phyloP scores from a whole-genome alignment of 2,329 filamentous ascomycete genomes.

The Paraconiothyrium brasiliense region DNA sequence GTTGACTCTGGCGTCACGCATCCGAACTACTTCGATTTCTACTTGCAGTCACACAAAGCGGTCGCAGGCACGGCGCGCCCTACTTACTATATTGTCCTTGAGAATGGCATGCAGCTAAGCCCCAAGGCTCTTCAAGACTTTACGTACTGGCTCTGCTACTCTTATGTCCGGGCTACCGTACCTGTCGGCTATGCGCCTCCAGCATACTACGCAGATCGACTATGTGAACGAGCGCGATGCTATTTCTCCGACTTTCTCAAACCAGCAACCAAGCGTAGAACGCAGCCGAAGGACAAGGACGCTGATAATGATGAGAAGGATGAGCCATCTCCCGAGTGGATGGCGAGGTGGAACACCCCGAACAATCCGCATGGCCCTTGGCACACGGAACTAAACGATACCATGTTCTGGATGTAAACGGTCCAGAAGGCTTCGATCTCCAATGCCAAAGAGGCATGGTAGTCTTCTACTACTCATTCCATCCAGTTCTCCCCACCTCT shows the following conservation, averaged over 20 bases:
- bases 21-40: conserved; percentile 46
- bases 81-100: conserved; percentile 46
- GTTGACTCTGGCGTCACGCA: conserved; percentile 42
- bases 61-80: conserved; percentile 43
- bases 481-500: no score
- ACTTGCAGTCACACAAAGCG: conserved; percentile 43
- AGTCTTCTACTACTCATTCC: no score
- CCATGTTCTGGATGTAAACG: neutral
- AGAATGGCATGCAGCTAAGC: conserved; percentile 36
- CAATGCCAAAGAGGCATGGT: no score
- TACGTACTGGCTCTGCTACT: conserved; percentile 43
- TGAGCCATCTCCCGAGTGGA: neutral
- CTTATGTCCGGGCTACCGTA: conserved; percentile 42
- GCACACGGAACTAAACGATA: neutral
- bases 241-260: neutral
- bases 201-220: conserved; percentile 52
- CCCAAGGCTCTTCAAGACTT: neutral
- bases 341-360: neutral
- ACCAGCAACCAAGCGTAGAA: neutral
- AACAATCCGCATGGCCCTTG: neutral
- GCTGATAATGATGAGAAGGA: no score
- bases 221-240: conserved; percentile 48
- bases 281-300: no score
- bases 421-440: no score
- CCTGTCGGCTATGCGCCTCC: conserved; percentile 49